Base-by-base conservation (phyloP, 371 early-diverging fungal genomes). In the Syncephalastrum sp. region DNA sequence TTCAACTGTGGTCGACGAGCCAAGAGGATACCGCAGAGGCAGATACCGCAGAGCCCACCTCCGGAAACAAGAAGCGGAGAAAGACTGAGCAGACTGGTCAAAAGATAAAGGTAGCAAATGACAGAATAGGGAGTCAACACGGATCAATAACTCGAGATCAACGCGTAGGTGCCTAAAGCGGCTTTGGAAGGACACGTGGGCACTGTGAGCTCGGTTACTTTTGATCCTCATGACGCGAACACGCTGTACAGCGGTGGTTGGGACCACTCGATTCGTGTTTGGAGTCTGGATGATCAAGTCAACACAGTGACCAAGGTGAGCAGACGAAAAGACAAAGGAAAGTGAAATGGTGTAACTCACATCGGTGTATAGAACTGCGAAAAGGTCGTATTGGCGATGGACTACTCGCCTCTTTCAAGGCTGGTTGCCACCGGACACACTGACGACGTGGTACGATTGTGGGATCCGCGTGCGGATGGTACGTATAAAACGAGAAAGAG, bases 181-280 rank as follows among this genome's bases (percentile, higher is more conserved):
- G 59, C 72, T 4, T 70, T 86, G 29, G 79, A 80, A n/a, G 95
- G 91, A 10, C 97, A 96, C 65, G 82, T 84, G 16, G 95, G 92
- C 2, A 85, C 85, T 24, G 92, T 94, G 2, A 87, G 88, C 17
- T 65, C 89, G n/a, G 84, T 93, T 5, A 61, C 63, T 24, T 91
- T 89, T 69, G 80, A 83, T 72, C 29, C n/a, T n/a, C 59, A 59
- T 17, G 67, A 79, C 23, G 60, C 75, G 47, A 77, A 82, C 50
- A 75, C 72, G 57, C 70, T 94, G 54, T 95, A 85, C 71, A 85
- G 88, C 45, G 95, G 91, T 69, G 94, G 96, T 53, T 90, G 89
- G 89, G 98, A 97, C 77, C 96, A 96, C 66, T 87, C 94, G 41
- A 83, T 96, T 42, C 82, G 96, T 50, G 70, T 83, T 5, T 97